Base-by-base conservation (phyloP, 2,329 filamentous ascomycete genomes). In the Balansia obtecta region DNA sequence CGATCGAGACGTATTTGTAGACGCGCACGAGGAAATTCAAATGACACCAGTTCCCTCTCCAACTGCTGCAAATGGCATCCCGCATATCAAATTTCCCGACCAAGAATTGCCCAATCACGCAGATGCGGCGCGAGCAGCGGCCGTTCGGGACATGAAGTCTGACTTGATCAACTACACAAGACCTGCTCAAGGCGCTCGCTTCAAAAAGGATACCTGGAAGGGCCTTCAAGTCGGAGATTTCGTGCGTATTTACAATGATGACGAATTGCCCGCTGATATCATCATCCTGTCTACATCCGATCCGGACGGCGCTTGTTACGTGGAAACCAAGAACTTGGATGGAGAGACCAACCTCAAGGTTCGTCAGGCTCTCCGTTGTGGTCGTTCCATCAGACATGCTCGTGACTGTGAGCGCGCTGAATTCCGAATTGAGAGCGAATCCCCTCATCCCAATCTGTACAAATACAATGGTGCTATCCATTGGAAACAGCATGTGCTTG, bases 331-430 rank as follows among this genome's bases (percentile, higher is more conserved):
- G 73, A 97, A 95, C 64, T 66, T 98, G 72, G 93, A 98, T 61
- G 93, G 93, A 47, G 93, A 98, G 70, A 98, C 93, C 2, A 98
- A 98, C 61, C 71, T 98, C 55, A 98, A 98, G 68, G 89, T 96
- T 54, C 85, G 93, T 52, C 87, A 91, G 61, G 88, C 93, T 18
- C 76, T 98, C 41, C 86, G 91, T 55, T 93, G 88, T 61, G 87
- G 90, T 12, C 83, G 86, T 49, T 74, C 80, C 45, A 76, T 98
- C 53, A 88, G 83, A 63, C 90, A 97, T 65, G 93, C 93, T 13
- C 81, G 85, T 52, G 89, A 98, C 63, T 97, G 93, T 65, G 93
- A 97, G 68, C 81, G 83, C 53, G 82, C 90, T 27, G 82, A 93
- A 57, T 98, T 98, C 64, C 67, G 76, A 15, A 83, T 98, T 52